Evolutionary conservation across 805 yeast species (phyloP).

Genomic region (Cephaloascus fragrans): DNA sequence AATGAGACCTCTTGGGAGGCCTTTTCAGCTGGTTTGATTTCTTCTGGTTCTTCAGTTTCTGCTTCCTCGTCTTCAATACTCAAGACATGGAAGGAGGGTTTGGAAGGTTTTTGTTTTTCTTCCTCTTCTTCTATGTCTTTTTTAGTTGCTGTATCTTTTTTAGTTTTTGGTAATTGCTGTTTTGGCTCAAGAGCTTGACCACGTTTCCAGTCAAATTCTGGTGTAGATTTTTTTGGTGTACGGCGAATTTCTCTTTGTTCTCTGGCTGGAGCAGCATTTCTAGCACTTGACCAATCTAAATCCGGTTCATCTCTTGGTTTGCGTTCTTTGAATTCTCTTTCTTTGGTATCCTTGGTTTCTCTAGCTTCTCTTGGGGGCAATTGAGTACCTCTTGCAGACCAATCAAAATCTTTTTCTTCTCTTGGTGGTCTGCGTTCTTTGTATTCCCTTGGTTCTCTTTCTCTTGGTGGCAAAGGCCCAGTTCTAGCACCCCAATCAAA

Average conservation of each 20-base stretch:
- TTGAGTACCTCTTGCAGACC: conserved; percentile 28
- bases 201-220: conserved; percentile 23
- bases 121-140: conserved; percentile 11
- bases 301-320: conserved; percentile 42
- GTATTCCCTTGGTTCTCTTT: conserved; percentile 14
- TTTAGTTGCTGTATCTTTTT: conserved; percentile 15
- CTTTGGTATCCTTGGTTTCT: conserved; percentile 16
- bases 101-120: conserved; percentile 15
- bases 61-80: conserved; percentile 44
- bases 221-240: conserved; percentile 16
- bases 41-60: conserved; percentile 18
- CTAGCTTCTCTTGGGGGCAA: conserved; percentile 25
- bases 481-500: conserved; percentile 22
- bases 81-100: conserved; percentile 41
- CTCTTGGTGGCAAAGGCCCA: conserved; percentile 19
- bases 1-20: conserved; percentile 13
- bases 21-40: conserved; percentile 1
- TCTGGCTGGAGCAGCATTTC: conserved; percentile 28
- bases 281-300: conserved; percentile 49
- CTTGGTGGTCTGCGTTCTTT: conserved; percentile 16
- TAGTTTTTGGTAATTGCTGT: conserved; percentile 2
- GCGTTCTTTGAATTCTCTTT: conserved; percentile 14
- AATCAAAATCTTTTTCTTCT: conserved; percentile 27
- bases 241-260: conserved; percentile 16
- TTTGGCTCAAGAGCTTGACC: conserved; percentile 17